A percentile compares a stretch with the other conserved stretches of the same genome.
Conservation (phyloP, 1,139 yeast species). For the Hanseniaspora uvarum region DNA sequence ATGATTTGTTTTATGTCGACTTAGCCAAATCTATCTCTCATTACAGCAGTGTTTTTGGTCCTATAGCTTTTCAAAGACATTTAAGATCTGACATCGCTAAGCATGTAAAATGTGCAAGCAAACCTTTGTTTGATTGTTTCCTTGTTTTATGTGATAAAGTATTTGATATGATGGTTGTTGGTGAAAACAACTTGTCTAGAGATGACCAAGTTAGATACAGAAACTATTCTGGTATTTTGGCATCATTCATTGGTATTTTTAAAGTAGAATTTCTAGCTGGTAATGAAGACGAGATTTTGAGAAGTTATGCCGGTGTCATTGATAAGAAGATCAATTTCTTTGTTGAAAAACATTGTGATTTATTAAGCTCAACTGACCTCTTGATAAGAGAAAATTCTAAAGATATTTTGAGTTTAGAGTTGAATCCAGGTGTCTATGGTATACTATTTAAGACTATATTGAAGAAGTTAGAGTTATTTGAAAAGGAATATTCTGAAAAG, state of each 20-base stretch:
- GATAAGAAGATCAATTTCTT: constrained; percentile 44
- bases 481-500: neutral
- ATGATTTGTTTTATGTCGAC: constrained; percentile 34
- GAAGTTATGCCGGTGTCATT: constrained; percentile 26
- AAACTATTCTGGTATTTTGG: constrained; percentile 53
- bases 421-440: constrained; percentile 37
- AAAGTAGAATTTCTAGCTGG: constrained; percentile 30
- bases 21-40: constrained; percentile 43
- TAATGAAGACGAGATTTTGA: constrained; percentile 22
- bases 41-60: constrained; percentile 58
- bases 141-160: constrained; percentile 48
- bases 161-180: constrained; percentile 32
- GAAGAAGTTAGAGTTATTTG: constrained; percentile 16
- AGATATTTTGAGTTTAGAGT: constrained; percentile 39
- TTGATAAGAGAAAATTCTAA: constrained; percentile 43
- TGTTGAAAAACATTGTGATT: constrained; percentile 35
- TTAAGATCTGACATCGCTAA: constrained; percentile 47
- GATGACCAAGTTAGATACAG: constrained; percentile 38
- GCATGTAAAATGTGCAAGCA: constrained; percentile 46
- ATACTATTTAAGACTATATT: constrained; percentile 31
- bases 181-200: constrained; percentile 25
- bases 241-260: constrained; percentile 50
- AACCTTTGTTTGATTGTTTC: constrained; percentile 55
- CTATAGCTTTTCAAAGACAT: constrained; percentile 65
- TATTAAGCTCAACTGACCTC: constrained; percentile 43